phyloP scores from a whole-genome alignment of 192 early-diverging fungal genomes.

The Umbelopsis ramanniana region DNA sequence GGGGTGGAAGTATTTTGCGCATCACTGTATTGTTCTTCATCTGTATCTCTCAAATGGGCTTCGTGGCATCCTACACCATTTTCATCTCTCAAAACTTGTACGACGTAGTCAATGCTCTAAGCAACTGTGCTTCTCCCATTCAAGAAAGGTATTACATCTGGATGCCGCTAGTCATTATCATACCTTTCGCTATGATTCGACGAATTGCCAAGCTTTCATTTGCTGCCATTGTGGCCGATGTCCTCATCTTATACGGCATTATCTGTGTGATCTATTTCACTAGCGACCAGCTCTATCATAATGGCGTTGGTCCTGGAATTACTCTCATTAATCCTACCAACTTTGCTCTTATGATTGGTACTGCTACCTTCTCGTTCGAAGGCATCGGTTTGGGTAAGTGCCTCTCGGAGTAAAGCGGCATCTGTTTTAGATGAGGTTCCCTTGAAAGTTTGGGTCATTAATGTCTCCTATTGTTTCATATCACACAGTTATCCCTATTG shows the following conservation, averaged over 20 bases:
- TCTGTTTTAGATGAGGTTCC: no score
- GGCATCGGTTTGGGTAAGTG: slow-evolving; percentile 55
- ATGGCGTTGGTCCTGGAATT: slow-evolving; percentile 54
- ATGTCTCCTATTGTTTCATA: not conserved
- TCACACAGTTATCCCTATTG: slow-evolving; percentile 62
- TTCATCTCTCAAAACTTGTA: slow-evolving; percentile 87
- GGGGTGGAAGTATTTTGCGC: slow-evolving; percentile 5
- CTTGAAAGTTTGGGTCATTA: not conserved
- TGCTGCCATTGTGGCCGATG: slow-evolving; percentile 70
- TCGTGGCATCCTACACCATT: slow-evolving; percentile 87
- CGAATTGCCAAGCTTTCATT: slow-evolving; percentile 59
- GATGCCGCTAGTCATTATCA: slow-evolving; percentile 73
- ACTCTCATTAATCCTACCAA: slow-evolving; percentile 60
- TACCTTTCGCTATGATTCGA: slow-evolving; percentile 72
- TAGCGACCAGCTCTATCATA: slow-evolving; percentile 47
- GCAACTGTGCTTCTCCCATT: slow-evolving; percentile 60
- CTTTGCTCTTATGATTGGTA: slow-evolving; percentile 76
- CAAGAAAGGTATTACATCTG: slow-evolving; percentile 75
- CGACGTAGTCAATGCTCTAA: slow-evolving; percentile 67
- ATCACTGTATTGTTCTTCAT: slow-evolving; percentile 55
- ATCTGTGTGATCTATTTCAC: slow-evolving; percentile 68
- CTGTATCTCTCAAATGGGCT: slow-evolving; percentile 76
- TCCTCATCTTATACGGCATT: slow-evolving; percentile 76
- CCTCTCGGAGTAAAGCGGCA: slow-evolving; percentile 12
- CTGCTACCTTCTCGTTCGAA: slow-evolving; percentile 56